Evolutionary conservation across 2,329 filamentous ascomycete species (phyloP).

Genomic region (Metarhizium robertsii): DNA sequence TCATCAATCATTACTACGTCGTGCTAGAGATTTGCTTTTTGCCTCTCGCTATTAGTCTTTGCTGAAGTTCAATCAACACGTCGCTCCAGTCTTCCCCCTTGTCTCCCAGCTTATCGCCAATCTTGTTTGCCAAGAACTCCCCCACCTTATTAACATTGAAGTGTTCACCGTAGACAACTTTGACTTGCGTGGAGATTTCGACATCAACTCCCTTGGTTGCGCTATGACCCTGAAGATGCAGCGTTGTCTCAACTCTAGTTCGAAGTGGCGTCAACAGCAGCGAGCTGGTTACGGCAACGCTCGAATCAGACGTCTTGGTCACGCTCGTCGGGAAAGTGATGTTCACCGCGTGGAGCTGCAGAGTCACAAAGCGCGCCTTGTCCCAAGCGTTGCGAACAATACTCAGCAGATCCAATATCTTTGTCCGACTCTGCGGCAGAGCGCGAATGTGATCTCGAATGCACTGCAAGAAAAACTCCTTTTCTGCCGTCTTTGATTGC

Average conservation of each 20-base stretch:
- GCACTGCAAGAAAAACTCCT: conserved; percentile 66
- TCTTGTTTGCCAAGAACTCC: conserved; percentile 55
- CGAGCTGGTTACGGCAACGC: conserved; percentile 50
- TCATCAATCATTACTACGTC: conserved; percentile 20
- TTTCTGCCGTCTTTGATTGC: conserved; percentile 51
- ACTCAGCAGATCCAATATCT: conserved; percentile 46
- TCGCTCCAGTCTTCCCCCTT: conserved; percentile 41
- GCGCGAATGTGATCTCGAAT: conserved; percentile 59
- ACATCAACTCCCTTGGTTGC: conserved; percentile 44
- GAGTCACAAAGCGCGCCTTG: conserved; percentile 47
- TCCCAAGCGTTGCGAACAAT: conserved; percentile 58
- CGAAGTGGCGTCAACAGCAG: conserved; percentile 55
- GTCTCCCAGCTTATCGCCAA: conserved; percentile 30
- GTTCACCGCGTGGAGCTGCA: conserved; percentile 52
- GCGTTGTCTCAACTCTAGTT: conserved; percentile 57
- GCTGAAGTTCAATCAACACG: conserved; percentile 45
- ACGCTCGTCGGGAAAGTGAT: conserved; percentile 56
- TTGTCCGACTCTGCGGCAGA: conserved; percentile 48
- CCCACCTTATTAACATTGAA: conserved; percentile 68
- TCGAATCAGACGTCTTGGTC: conserved; percentile 54
- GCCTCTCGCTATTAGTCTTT: conserved; percentile 45
- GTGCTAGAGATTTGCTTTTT: conserved; percentile 29
- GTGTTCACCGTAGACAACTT: conserved; percentile 66
- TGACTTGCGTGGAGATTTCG: conserved; percentile 42
- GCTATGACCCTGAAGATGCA: conserved; percentile 43